A percentile compares a stretch with the other conserved stretches of the same genome.
These are phyloP conservation scores for Microbotryomycetes sp. DNA, from an alignment of 1,284 basidiomycete genomes.

Conservation along the genomic window DNA sequence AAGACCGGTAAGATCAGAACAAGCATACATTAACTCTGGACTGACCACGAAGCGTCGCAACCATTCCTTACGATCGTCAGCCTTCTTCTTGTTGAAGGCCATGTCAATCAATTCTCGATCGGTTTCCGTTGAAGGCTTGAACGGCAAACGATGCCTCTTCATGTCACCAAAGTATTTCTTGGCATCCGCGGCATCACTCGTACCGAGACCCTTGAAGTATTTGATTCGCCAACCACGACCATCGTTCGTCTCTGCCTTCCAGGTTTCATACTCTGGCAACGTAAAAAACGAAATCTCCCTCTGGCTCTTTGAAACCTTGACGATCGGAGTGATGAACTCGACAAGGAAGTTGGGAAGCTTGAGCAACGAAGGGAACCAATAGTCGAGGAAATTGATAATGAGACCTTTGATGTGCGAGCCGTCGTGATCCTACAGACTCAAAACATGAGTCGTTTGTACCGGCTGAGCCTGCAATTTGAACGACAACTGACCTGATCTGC, in stretches of 20 bases:
- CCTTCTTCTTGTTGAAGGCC: conserved; percentile 99
- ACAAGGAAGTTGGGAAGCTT: conserved; percentile 89
- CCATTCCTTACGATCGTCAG: conserved; percentile 99
- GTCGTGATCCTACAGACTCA: conserved; percentile 77
- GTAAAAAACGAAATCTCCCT: conserved; percentile 89
- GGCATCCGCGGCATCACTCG: conserved; percentile 79
- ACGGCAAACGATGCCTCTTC: conserved; percentile 89
- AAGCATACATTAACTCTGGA: too few relatives aligned
- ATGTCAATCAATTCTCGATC: conserved; percentile 90
- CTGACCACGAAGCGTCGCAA: conserved; percentile 79
- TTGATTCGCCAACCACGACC: conserved; percentile 83
- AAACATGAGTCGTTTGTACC: too few relatives aligned
- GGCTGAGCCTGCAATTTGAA: too few relatives aligned
- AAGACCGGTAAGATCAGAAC: conserved; percentile 13
- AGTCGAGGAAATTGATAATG: conserved; percentile 95
- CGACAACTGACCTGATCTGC: conserved; percentile 83
- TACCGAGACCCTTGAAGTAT: conserved; percentile 99
- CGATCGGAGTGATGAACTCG: conserved; percentile 98
- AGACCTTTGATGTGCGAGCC: conserved; percentile 99
- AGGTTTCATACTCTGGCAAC: conserved; percentile 91
- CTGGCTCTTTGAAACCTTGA: conserved; percentile 77
- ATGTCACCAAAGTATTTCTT: conserved; percentile 90
- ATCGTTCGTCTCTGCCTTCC: conserved; percentile 74
- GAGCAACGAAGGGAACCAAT: conserved; percentile 92
- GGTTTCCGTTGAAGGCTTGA: conserved; percentile 70